Evolutionary conservation across 208 protist genomes (phyloP), one percentile per base, ranked within the genome.

Genomic region (Hexamita inflata): DNA sequence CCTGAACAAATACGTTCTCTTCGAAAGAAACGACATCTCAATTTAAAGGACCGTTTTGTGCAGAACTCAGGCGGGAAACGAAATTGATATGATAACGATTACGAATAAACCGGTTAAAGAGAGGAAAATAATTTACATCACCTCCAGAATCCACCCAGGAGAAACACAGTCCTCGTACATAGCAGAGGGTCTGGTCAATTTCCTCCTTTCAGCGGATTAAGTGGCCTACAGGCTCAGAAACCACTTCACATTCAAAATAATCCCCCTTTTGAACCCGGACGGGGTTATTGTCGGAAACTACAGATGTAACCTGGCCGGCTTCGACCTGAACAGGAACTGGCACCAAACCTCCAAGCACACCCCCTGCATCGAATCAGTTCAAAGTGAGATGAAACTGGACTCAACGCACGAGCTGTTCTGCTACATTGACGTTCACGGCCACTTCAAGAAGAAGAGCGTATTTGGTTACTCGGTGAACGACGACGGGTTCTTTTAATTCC

Each of bases 191-290:
- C 73, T 96, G 24, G 75, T 97, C n/a, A 85, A 92, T 70, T 88
- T 81, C 32, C 81, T 94, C 89, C 24, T 86, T 0, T 65, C 73
- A 45, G 4, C 32, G 42, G 75, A 76, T 81, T 77, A 42, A 89
- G 82, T 86, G 65, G 89, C 91, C 0, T 59, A 75, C 15, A 83
- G 84, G 26, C 82, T 93, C 73, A 39, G 87, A 86, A 13, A 83
- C 89, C 75, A 80, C 85, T 70, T 92, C 91, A 75, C 94, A 0
- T 93, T 94, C 68, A 94, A 96, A 80, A 86, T 95, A 41, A 83
- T 97, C 24, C 94, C 94, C 0, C 96, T 98, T 92, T 81, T 98
- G 15, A 96, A 96, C 82, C 88, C 90, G 11, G 94, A 98, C 78
- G 94, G 94, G 39, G 93, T 97, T 29, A 88, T 96, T 49, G 84